phyloP scores from a whole-genome alignment of 495 filamentous ascomycete genomes.

The Tuber melanosporum region DNA sequence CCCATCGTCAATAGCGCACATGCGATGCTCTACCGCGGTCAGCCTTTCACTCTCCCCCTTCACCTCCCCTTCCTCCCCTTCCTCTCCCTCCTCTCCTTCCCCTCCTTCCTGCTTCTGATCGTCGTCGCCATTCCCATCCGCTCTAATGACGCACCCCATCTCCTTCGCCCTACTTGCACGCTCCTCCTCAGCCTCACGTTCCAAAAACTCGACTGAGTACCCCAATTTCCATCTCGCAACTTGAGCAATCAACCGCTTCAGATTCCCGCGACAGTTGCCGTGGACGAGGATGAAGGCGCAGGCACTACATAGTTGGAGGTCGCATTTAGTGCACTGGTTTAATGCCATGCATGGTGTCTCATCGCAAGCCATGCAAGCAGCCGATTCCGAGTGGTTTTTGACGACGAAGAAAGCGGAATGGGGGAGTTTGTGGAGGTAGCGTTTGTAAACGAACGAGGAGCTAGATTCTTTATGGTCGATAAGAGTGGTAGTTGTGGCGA shows the following conservation, averaged over 20 bases:
- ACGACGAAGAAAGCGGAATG: constrained; percentile 17
- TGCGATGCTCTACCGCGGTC: background rate
- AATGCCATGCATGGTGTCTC: constrained; percentile 8
- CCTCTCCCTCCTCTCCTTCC: background rate
- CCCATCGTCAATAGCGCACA: background rate
- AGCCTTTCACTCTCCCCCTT: background rate
- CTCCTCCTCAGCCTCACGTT: constrained; percentile 23
- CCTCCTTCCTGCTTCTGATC: background rate
- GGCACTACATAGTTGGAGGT: constrained; percentile 21
- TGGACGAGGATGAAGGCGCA: constrained; percentile 28
- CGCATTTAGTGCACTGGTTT: constrained; percentile 16
- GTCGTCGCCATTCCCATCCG: background rate
- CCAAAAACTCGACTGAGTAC: constrained; percentile 22
- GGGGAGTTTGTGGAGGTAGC: constrained; percentile 27
- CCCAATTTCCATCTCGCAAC: constrained; percentile 35
- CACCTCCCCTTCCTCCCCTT: background rate
- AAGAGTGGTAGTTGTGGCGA: background rate
- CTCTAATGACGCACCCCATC: background rate
- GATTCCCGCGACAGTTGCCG: constrained; percentile 22
- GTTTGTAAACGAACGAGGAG: constrained; percentile 9
- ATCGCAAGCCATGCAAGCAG: constrained; percentile 28
- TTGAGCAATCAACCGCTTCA: constrained; percentile 18
- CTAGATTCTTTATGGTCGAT: background rate
- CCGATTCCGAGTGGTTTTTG: background rate
- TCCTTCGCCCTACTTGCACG: background rate